Percentiles rank a stretch among this genome's conserved stretches.
phyloP scores from a whole-genome alignment of 352 stramenopile species.

The Globisporangium alternatum region DNA sequence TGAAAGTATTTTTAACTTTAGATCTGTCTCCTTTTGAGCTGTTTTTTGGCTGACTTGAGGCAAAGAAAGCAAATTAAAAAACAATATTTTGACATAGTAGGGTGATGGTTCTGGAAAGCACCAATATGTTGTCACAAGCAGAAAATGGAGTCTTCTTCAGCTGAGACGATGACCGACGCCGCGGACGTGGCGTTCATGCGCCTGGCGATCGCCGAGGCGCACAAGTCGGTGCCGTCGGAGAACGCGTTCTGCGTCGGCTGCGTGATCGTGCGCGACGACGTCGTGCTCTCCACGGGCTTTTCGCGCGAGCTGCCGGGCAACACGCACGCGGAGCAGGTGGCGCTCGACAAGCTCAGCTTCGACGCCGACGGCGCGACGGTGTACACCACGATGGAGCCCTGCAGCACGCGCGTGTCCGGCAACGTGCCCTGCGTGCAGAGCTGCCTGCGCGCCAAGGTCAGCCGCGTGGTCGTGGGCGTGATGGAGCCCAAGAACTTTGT shows the following conservation, averaged over 20 bases:
- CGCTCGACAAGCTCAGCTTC: constrained; percentile 77
- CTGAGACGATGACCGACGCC: neutral
- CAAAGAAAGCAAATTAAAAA: no score
- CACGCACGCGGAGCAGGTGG: constrained; percentile 88
- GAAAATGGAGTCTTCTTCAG: neutral
- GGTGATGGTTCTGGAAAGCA: no score
- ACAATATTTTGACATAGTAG: no score
- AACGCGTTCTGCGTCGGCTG: constrained; percentile 84
- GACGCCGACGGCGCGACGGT: constrained; percentile 62
- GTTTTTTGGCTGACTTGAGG: no score
- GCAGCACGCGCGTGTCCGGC: constrained; percentile 79
- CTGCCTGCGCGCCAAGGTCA: constrained; percentile 64
- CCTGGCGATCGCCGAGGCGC: constrained; percentile 74
- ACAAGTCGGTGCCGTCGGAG: constrained; percentile 65
- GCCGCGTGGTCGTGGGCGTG: constrained; percentile 77
- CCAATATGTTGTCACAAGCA: no score
- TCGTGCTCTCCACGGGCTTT: constrained; percentile 70
- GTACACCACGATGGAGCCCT: constrained; percentile 91
- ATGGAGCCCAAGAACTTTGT: constrained; percentile 89
- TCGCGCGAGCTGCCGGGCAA: constrained; percentile 86
- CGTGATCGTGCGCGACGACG: constrained; percentile 58
- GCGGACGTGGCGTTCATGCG: constrained; percentile 65
- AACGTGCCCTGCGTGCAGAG: constrained; percentile 81
- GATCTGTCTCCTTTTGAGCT: no score
- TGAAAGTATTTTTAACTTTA: no score